Percentiles rank a stretch among this genome's conserved stretches.
Evolutionary conservation across 768 basidiomycete genomes (phyloP).

Genomic region (Cubamyces lactineus): DNA sequence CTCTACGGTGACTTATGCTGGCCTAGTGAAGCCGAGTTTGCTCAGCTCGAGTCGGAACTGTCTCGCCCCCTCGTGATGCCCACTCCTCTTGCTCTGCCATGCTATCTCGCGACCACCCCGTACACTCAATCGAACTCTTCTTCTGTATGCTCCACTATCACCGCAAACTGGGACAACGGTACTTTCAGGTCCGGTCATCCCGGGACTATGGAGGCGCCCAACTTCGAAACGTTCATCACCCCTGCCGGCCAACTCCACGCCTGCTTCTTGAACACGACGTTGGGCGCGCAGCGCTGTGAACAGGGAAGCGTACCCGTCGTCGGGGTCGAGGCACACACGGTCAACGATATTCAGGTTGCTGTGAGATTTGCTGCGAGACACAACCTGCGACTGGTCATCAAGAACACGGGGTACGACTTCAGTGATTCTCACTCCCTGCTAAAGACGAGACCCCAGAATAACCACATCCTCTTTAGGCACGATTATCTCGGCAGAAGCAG

Average conservation of each 20-base stretch:
- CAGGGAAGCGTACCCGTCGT: constrained; percentile 47
- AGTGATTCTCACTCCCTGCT: background rate
- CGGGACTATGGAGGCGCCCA: constrained; percentile 42
- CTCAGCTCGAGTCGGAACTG: constrained; percentile 37
- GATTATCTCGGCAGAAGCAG: constrained; percentile 29
- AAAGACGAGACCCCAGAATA: background rate
- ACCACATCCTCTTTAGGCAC: constrained; percentile 15
- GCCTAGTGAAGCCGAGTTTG: background rate
- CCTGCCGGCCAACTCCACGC: constrained; percentile 50
- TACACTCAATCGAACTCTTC: constrained; percentile 28
- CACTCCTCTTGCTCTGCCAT: constrained; percentile 42
- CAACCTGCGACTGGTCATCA: constrained; percentile 30
- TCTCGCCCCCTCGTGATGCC: constrained; percentile 47
- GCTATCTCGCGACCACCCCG: constrained; percentile 33
- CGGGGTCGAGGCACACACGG: constrained; percentile 27
- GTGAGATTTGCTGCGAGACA: constrained; percentile 29
- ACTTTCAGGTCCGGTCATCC: constrained; percentile 45
- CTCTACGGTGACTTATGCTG: background rate
- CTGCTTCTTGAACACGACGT: constrained; percentile 51
- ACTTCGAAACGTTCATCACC: constrained; percentile 39
- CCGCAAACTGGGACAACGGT: constrained; percentile 35
- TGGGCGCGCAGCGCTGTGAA: constrained; percentile 41
- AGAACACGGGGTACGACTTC: constrained; percentile 29
- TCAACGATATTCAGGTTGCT: constrained; percentile 37
- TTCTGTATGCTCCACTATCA: constrained; percentile 42